Base-by-base conservation (phyloP, 768 basidiomycete genomes). In the Dentipellis fragilis region DNA sequence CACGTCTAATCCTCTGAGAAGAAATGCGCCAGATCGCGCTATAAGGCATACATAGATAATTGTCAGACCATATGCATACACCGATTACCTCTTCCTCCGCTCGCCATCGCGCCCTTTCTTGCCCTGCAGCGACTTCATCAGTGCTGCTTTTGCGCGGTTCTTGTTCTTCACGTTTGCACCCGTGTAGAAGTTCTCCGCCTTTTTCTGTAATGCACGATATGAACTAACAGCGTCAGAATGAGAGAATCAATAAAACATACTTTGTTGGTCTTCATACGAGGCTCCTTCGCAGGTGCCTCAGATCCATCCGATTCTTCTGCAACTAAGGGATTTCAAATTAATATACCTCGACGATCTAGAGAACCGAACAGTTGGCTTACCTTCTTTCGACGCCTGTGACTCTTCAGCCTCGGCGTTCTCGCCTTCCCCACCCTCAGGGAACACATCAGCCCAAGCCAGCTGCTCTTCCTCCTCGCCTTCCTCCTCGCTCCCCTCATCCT, bases 231-330 rank as follows among this genome's bases (percentile, higher is more conserved):
- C 47, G 22, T 36, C 17, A 39, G 42, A 34, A 11, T 12, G 35
- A 39, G n/a, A 12, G 61, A 49, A 40, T 48, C 7, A 55, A 57
- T 34, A 57, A 1, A 7, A 59, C 59, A 42, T 67, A 85, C 89
- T 75, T 99, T 99, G 76, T 84, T 92, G 1, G 96, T 98, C 63
- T 81, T 95, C 90, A 95, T 89, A 16, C 95, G 87, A 23, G 78
- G 68, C 61, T 79, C 87, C 66, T 69, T 73, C 51, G 67, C 70
- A 14, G 66, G 54, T 34, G 64, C 64, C 12, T 67, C 67, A 1
- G 63, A 65, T 45, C 72, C 76, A 22, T 69, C 69, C 1, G 68
- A 63, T 0, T 58, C 59, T 22, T 57, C 60, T 23, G 66, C 66
- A 59, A 65, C 75, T 69, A 23, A 53, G 37, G 48, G 10, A 5